Evolutionary conservation across 352 stramenopile genomes (phyloP).

Genomic region (Phytophthora sp.): DNA sequence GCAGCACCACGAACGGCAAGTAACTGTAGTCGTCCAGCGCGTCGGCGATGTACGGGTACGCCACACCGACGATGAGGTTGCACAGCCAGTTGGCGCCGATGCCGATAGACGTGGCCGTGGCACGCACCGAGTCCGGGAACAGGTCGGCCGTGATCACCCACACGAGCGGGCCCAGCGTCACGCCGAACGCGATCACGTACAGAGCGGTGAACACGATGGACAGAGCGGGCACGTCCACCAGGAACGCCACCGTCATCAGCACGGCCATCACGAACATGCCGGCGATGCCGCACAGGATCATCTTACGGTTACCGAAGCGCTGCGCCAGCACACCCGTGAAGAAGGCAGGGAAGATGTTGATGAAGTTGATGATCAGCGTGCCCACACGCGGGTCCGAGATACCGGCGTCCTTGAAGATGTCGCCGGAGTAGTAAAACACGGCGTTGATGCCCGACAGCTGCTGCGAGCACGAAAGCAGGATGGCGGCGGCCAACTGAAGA

Average conservation of each 20-base stretch:
- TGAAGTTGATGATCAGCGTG: slow-evolving; percentile 22
- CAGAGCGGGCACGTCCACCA: too few relatives aligned
- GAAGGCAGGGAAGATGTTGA: too few relatives aligned
- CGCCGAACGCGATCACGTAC: too few relatives aligned
- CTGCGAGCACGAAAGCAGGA: slow-evolving; percentile 38
- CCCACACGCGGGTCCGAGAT: slow-evolving; percentile 11
- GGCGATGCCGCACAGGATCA: too few relatives aligned
- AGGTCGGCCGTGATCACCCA: slow-evolving; percentile 17
- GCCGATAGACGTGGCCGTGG: slow-evolving; percentile 32
- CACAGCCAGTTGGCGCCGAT: slow-evolving; percentile 54
- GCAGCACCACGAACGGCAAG: slow-evolving; percentile 43
- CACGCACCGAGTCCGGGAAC: too few relatives aligned
- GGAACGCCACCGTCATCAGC: too few relatives aligned
- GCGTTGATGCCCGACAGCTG: slow-evolving; percentile 62
- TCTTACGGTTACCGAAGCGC: too few relatives aligned
- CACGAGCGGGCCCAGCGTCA: too few relatives aligned
- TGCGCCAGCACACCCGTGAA: too few relatives aligned
- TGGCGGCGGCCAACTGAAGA: slow-evolving; percentile 41
- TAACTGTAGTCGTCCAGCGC: slow-evolving; percentile 44
- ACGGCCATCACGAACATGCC: too few relatives aligned
- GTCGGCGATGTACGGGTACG: slow-evolving; percentile 54
- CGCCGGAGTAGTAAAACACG: too few relatives aligned
- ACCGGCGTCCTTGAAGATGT: slow-evolving; percentile 17
- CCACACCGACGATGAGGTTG: slow-evolving; percentile 53
- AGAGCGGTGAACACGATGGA: too few relatives aligned